Evolutionary conservation across 768 basidiomycete genomes (phyloP).

Genomic region (Lenzites betulinus): DNA sequence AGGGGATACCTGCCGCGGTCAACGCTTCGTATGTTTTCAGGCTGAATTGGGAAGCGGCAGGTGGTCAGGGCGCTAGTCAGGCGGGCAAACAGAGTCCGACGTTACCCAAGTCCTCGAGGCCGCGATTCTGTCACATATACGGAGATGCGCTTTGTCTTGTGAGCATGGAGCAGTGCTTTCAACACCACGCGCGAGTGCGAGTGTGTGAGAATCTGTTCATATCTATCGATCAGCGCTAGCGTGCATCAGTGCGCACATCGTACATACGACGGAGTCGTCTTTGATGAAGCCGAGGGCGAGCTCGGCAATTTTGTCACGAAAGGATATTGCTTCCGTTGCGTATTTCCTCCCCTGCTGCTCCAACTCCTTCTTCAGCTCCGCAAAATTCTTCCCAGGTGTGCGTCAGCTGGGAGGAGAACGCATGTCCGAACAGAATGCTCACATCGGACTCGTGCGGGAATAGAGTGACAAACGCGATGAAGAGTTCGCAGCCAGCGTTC

Average conservation of each 20-base stretch:
- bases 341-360: constrained; percentile 81
- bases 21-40: constrained; percentile 90
- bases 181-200: constrained; percentile 96
- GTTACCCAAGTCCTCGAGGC: constrained; percentile 83
- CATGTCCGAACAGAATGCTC: constrained; percentile 35
- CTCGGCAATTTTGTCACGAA: constrained; percentile 87
- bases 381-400: constrained; percentile 62
- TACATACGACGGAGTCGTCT: constrained; percentile 83
- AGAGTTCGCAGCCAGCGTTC: constrained; percentile 88
- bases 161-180: constrained; percentile 87
- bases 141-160: constrained; percentile 89
- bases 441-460: constrained; percentile 83
- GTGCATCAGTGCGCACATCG: constrained; percentile 19
- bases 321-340: constrained; percentile 76
- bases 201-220: constrained; percentile 86
- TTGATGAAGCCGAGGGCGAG: constrained; percentile 91
- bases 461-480: constrained; percentile 85
- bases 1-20: constrained; percentile 88
- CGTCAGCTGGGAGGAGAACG: not conserved
- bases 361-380: constrained; percentile 79
- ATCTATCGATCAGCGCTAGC: constrained; percentile 19
- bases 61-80: constrained; percentile 9
- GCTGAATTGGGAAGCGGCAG: constrained; percentile 43
- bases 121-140: constrained; percentile 98
- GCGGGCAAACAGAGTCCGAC: constrained; percentile 31